Evolutionary conservation across 768 basidiomycete genomes (phyloP), one percentile per base, ranked within the genome.

Genomic region (Naematelia aurantialba): DNA sequence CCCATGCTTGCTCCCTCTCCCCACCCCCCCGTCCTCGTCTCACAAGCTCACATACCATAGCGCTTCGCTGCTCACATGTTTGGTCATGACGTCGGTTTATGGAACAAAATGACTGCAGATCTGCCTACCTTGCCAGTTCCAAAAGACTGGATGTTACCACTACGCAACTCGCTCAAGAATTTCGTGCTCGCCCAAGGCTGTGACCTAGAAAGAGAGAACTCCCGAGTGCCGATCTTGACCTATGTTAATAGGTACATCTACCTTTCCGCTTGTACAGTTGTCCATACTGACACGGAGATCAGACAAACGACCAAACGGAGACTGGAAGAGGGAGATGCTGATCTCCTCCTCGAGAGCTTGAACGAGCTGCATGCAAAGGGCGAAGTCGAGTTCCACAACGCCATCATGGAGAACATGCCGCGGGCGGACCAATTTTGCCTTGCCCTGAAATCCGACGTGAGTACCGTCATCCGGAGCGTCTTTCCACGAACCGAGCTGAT

Each of bases 61-160:
- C 60, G 69, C 51, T 65, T 59, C 57, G 58, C 66, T 8, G 66
- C 69, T 2, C 66, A 67, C 39, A 27, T 26, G 19, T 5, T 58
- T 62, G 45, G 63, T 52, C 31, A 48, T 45, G 45, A 62, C n/a
- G 30, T 30, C 5, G 19, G 30, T n/a, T 14, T 30, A 24, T 69
- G 61, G 59, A 72, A 72, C 54, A 69, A 67, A 52, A 65, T 66
- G 65, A 67, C 67, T 0, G 63, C 59, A 21, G 68, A 72, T 51
- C 21, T 72, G 5, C 44, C 56, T 4, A 27, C 29, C 19, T 42
- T 72, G 3, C 45, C 58, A 1, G 58, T 60, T 2, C 62, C 65
- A 4, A 11, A 51, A 3, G 49, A 59, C 42, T 72, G 70, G 70
- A 63, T 62, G 70, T 51, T 58, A 25, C 70, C 70, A 4, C 49